These are phyloP conservation scores for Leptoxyphium fumago DNA, from an alignment of 2,329 filamentous ascomycete species.

Conservation along the genomic window DNA sequence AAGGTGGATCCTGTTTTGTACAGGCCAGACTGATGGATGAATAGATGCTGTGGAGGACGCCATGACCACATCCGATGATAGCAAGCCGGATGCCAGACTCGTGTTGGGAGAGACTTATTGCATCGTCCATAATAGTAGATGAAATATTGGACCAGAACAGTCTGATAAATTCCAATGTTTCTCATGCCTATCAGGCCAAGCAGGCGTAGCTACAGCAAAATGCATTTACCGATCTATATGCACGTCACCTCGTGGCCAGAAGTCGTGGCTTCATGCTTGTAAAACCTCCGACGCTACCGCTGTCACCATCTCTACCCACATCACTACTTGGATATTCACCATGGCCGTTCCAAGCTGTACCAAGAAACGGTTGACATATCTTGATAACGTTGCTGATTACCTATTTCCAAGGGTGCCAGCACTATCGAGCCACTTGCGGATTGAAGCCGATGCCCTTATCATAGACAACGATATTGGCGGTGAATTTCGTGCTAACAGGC, in stretches of 20 bases:
- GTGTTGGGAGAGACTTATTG: not conserved
- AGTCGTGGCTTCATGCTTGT: conserved; percentile 20
- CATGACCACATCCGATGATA: conserved; percentile 84
- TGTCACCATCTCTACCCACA: too few relatives aligned
- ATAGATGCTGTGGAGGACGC: conserved; percentile 83
- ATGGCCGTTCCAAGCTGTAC: not conserved
- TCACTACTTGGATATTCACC: too few relatives aligned
- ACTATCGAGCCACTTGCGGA: conserved; percentile 38
- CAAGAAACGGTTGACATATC: not conserved
- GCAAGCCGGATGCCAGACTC: conserved; percentile 53
- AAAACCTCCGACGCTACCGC: too few relatives aligned
- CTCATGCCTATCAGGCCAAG: too few relatives aligned
- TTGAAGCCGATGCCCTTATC: conserved; percentile 6
- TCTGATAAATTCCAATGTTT: too few relatives aligned
- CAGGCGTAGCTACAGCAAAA: too few relatives aligned
- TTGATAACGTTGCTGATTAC: not conserved
- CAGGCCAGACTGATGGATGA: conserved; percentile 57
- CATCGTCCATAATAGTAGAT: not conserved
- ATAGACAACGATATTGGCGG: too few relatives aligned
- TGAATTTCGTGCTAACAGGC: too few relatives aligned
- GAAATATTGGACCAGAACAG: too few relatives aligned
- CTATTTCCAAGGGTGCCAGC: conserved; percentile 24
- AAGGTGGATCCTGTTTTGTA: conserved; percentile 44
- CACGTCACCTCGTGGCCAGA: conserved; percentile 42
- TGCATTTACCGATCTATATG: not conserved